Conservation (phyloP, 2,329 filamentous ascomycete genomes). For the Xylariaceae sp. region DNA sequence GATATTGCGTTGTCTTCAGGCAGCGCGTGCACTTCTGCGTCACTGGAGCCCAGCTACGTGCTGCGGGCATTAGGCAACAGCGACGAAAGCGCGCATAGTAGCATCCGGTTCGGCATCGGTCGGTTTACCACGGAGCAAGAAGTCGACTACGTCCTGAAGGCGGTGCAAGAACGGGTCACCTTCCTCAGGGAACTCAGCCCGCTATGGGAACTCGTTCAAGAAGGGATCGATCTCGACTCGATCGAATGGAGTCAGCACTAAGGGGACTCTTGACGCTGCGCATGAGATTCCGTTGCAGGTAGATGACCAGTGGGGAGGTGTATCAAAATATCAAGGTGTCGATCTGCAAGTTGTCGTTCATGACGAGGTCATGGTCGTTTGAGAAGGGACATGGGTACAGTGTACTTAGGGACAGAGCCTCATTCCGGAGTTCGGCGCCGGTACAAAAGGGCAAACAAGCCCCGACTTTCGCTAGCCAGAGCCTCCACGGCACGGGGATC, state of each 20-base stretch:
- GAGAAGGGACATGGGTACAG: no score
- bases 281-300: no score
- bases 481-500: no score
- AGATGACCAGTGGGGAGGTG: no score
- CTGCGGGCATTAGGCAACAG: constrained; percentile 89
- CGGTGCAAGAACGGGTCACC: constrained; percentile 80
- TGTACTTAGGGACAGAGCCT: no score
- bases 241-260: constrained; percentile 98
- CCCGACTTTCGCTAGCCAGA: no score
- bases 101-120: constrained; percentile 95
- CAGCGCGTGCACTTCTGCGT: constrained; percentile 94
- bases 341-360: no score
- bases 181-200: constrained; percentile 94
- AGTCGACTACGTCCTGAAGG: constrained; percentile 96
- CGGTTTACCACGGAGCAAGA: constrained; percentile 92
- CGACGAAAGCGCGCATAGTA: constrained; percentile 95
- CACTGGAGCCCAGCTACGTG: constrained; percentile 93
- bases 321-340: no score
- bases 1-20: constrained; percentile 96
- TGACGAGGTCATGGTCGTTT: no score
- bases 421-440: no score
- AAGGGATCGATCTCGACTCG: constrained; percentile 88
- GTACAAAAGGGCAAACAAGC: no score
- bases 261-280: background rate
- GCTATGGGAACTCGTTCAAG: constrained; percentile 95